Evolutionary conservation across 352 stramenopile genomes (phyloP).

Genomic region (Phytopythium sindhum): DNA sequence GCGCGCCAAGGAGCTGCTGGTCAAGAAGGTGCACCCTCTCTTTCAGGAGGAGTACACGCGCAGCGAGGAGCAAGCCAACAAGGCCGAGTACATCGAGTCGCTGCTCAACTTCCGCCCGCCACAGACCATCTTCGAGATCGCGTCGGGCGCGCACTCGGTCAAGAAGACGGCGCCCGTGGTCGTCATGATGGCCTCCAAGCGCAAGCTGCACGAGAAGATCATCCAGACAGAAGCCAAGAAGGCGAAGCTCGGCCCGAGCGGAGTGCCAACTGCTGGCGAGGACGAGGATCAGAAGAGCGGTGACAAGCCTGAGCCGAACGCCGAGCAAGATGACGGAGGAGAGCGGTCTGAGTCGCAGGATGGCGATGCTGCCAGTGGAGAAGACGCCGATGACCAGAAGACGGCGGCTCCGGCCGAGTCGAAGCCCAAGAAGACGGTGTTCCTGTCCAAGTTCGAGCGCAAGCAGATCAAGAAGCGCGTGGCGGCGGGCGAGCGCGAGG

Average conservation of each 20-base stretch:
- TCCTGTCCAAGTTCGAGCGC: conserved; percentile 94
- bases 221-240: conserved; percentile 68
- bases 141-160: conserved; percentile 72
- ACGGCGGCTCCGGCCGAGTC: conserved; percentile 3
- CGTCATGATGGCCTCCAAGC: conserved; percentile 87
- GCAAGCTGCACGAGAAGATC: conserved; percentile 80
- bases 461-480: conserved; percentile 92
- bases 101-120: conserved; percentile 92
- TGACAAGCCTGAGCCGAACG: neutral
- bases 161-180: conserved; percentile 77
- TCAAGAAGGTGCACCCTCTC: conserved; percentile 92
- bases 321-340: neutral
- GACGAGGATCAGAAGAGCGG: conserved; percentile 22
- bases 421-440: conserved; percentile 68
- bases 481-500: conserved; percentile 64
- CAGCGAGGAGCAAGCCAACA: conserved; percentile 67
- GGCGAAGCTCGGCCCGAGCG: conserved; percentile 34
- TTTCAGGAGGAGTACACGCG: conserved; percentile 86
- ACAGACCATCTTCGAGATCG: conserved; percentile 96
- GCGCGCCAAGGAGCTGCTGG: conserved; percentile 90
- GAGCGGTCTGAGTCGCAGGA: neutral
- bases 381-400: conserved; percentile 1
- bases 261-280: conserved; percentile 24
- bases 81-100: conserved; percentile 91
- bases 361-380: conserved; percentile 13